Evolutionary conservation across 202 grass and related monocot genomes (phyloP), one percentile per base, ranked within the genome.

Genomic region (Digitaria exilis): DNA sequence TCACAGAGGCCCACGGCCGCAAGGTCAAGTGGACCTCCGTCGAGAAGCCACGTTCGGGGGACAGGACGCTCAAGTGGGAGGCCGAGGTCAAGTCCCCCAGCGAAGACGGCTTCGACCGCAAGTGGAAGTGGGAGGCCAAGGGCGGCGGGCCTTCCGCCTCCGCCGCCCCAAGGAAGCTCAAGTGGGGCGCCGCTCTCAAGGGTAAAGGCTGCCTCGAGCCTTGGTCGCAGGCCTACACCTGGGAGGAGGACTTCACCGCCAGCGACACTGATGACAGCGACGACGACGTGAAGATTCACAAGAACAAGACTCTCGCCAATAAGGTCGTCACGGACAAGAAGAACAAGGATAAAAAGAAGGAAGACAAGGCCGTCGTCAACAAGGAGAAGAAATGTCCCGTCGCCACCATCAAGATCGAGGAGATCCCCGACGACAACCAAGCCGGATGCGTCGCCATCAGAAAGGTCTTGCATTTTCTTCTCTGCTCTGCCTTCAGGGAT

Each of bases 81-180:
- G 89, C 89, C 5, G 91, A 97, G 72, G 21, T 97, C 54, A 81
- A 71, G 32, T 79, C 85, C 35, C 84, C 81, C 31, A 21, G 65
- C 75, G 12, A 92, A 6, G 89, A 90, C 35, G 93, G 96, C 0
- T 93, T 98, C 75, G 93, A 93, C 77, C 85, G 96, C 80, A 98
- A 92, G 91, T 95, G 90, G 83, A 92, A 79, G 69, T 95, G 93
- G 96, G 82, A 67, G 85, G 72, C 91, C 61, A 90, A 93, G 67
- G 63, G 54, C 14, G 78, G 14, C 21, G n/a, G n/a, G n/a, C n/a
- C n/a, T n/a, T n/a, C n/a, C n/a, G 8, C 37, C 19, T 69, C 90
- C 28, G 50, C 55, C 0, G 21, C 70, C 5, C 46, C 87, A 2
- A 76, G 58, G 42, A 91, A 87, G 70, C 48, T 95, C 84, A 93